phyloP scores from a whole-genome alignment of 306 rosid species.

The Luffa acutangula region DNA sequence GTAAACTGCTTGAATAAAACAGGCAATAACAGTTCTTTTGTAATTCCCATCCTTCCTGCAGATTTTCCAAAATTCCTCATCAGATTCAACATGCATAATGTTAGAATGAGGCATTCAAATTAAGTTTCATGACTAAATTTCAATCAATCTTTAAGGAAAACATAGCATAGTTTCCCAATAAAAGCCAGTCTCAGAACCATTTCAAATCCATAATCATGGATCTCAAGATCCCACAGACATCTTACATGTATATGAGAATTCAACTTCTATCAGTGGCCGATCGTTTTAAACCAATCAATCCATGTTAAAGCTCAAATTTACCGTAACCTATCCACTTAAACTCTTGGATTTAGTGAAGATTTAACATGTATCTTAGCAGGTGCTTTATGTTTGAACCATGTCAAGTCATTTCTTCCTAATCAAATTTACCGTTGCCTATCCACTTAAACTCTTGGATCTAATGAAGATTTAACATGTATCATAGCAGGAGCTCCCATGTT shows the following conservation, averaged over 20 bases:
- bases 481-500: too few relatives aligned
- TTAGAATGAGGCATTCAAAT: not conserved
- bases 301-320: not conserved
- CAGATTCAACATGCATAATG: not conserved
- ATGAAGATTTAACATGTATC: too few relatives aligned
- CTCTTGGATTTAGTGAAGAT: too few relatives aligned
- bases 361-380: too few relatives aligned
- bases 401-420: too few relatives aligned
- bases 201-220: not conserved
- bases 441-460: too few relatives aligned
- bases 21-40: slow-evolving; percentile 74
- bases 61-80: not conserved
- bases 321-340: too few relatives aligned
- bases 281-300: not conserved
- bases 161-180: not conserved
- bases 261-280: not conserved
- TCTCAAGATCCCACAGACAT: not conserved
- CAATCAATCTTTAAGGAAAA: not conserved
- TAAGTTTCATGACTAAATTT: not conserved
- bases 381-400: too few relatives aligned
- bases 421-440: too few relatives aligned
- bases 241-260: not conserved
- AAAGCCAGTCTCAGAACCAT: not conserved
- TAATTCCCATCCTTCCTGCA: slow-evolving; percentile 72
- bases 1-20: slow-evolving; percentile 88